Evolutionary conservation across 208 protist genomes (phyloP).

Genomic region (Trypanosoma cruzi): DNA sequence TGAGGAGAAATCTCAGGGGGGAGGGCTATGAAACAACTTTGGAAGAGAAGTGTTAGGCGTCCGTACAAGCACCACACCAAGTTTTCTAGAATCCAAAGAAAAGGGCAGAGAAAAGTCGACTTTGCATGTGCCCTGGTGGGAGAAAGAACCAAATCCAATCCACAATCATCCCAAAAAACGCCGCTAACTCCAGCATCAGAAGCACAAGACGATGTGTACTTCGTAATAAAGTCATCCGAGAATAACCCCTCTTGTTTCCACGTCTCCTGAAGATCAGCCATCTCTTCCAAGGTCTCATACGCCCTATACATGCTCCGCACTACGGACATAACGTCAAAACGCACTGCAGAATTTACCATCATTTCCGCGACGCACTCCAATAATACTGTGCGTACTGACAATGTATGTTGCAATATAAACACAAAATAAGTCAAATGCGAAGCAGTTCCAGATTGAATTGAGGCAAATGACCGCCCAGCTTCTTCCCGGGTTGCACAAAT

Average conservation of each 20-base stretch:
- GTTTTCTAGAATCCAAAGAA: slow-evolving; percentile 69
- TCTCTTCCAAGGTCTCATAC: slow-evolving; percentile 42
- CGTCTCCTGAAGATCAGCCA: slow-evolving; percentile 46
- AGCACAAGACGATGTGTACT: slow-evolving; percentile 33
- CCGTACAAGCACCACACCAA: slow-evolving; percentile 62
- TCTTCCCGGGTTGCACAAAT: slow-evolving; percentile 40
- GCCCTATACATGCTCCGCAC: slow-evolving; percentile 51
- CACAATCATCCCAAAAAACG: slow-evolving; percentile 32
- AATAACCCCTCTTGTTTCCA: slow-evolving; percentile 53
- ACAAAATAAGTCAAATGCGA: slow-evolving; percentile 60
- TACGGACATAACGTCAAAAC: slow-evolving; percentile 58
- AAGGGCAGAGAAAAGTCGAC: slow-evolving; percentile 47
- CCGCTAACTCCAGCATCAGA: slow-evolving; percentile 16
- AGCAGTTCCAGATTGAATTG: slow-evolving; percentile 42
- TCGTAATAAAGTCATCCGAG: slow-evolving; percentile 24
- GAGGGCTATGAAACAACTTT: slow-evolving; percentile 38
- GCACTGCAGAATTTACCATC: slow-evolving; percentile 59
- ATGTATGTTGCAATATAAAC: slow-evolving; percentile 58
- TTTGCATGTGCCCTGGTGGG: background rate
- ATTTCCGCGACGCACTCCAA: slow-evolving; percentile 63
- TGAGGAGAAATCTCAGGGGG: slow-evolving; percentile 12
- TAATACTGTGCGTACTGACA: slow-evolving; percentile 46
- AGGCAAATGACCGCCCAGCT: slow-evolving; percentile 37
- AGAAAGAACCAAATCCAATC: slow-evolving; percentile 27
- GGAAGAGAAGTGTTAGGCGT: slow-evolving; percentile 63